phyloP scores from a whole-genome alignment of 1,139 yeast species.

The Debaryomyces nepalensis region DNA sequence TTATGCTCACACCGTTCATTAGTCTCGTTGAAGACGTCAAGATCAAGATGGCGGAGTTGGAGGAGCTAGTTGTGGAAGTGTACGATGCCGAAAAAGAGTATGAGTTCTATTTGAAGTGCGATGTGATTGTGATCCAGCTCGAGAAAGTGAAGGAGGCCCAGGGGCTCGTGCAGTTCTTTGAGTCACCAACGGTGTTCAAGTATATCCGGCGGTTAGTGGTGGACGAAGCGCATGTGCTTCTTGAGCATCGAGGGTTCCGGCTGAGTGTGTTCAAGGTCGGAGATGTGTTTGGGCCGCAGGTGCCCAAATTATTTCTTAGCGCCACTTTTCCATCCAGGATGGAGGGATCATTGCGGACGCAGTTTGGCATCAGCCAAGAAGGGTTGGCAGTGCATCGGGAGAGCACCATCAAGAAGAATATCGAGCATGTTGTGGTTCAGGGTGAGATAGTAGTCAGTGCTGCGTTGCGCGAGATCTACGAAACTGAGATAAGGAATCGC shows the following conservation, averaged over 20 bases:
- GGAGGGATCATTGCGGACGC: background rate
- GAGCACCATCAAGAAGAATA: background rate
- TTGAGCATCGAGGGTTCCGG: background rate
- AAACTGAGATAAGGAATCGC: background rate
- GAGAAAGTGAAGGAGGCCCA: slow-evolving; percentile 1
- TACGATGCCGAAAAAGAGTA: background rate
- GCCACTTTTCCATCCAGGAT: background rate
- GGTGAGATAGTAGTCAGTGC: background rate
- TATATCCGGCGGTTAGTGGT: background rate
- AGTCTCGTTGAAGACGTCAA: background rate
- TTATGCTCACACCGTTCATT: slow-evolving; percentile 1
- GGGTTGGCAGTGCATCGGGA: background rate
- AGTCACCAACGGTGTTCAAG: background rate
- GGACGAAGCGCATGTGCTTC: background rate
- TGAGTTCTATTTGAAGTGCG: background rate
- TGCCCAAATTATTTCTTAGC: background rate
- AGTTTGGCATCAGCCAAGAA: background rate
- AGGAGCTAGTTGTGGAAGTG: background rate
- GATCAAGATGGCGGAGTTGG: background rate
- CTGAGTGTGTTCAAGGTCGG: background rate
- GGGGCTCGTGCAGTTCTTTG: background rate
- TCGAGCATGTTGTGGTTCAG: background rate
- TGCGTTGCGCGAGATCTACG: background rate
- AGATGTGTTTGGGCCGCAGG: background rate
- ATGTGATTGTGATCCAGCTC: background rate